A percentile compares a stretch with the other conserved stretches of the same genome.
Evolutionary conservation across 306 rosid species (phyloP).

Genomic region (Lathyrus oleraceus): DNA sequence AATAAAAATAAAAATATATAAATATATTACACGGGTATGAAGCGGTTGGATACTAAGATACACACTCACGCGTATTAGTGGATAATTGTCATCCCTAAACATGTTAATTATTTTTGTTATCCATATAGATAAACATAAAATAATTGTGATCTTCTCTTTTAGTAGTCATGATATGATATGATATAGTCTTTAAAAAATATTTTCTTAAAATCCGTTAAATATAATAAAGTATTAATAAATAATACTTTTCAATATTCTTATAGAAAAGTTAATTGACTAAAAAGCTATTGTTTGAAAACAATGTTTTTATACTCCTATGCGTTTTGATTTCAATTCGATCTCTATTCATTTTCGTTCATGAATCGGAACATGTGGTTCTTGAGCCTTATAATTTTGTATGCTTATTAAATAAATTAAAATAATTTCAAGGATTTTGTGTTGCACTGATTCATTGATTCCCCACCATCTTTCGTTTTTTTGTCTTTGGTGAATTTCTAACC

Average conservation of each 20-base stretch:
- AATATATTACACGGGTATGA: no score
- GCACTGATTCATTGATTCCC: constrained; percentile 28
- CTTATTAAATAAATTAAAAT: background rate
- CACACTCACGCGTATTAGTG: no score
- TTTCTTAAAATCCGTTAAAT: background rate
- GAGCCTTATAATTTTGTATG: background rate
- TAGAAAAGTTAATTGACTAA: background rate
- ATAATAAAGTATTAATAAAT: background rate
- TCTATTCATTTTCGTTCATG: background rate
- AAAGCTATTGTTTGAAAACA: no score
- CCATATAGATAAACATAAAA: background rate
- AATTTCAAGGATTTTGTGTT: constrained; percentile 10
- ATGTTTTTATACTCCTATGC: background rate
- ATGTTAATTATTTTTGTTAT: no score
- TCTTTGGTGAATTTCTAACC: constrained; percentile 1
- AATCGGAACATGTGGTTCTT: background rate
- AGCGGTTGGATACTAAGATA: no score
- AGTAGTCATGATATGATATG: background rate
- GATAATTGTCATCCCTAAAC: no score
- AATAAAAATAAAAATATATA: no score
- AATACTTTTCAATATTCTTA: background rate
- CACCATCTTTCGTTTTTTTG: background rate
- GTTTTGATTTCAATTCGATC: constrained; percentile 20
- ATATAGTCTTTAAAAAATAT: background rate
- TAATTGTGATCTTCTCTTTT: background rate